These are phyloP conservation scores for Kappamyces sp. DNA, from an alignment of 192 early-diverging fungal species.

Conservation along the genomic window DNA sequence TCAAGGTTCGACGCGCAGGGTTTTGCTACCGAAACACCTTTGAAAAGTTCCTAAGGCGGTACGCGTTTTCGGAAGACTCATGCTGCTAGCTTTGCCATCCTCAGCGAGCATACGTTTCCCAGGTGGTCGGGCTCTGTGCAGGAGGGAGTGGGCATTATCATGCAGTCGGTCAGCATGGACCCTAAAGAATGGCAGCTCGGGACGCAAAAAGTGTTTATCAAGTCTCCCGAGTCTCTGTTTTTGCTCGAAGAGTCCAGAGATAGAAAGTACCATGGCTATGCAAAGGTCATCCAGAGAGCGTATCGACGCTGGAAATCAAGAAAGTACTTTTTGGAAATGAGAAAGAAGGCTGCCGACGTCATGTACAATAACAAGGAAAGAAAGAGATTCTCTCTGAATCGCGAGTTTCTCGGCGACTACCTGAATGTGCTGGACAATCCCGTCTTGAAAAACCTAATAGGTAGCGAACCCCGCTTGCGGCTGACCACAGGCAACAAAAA, in stretches of 20 bases:
- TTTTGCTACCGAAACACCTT: constrained; percentile 95
- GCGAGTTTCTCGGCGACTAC: constrained; percentile 90
- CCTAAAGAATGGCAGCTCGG: constrained; percentile 94
- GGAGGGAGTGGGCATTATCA: constrained; percentile 70
- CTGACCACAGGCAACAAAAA: constrained; percentile 30
- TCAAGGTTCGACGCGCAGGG: constrained; percentile 89
- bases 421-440: constrained; percentile 57
- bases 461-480: constrained; percentile 21
- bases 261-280: constrained; percentile 94
- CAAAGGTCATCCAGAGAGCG: constrained; percentile 83
- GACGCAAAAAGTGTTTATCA: constrained; percentile 90
- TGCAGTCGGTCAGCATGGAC: constrained; percentile 78
- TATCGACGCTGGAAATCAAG: constrained; percentile 85
- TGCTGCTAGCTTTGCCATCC: constrained; percentile 66
- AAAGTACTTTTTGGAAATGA: constrained; percentile 81
- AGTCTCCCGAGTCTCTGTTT: constrained; percentile 89
- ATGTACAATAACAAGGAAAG: constrained; percentile 87
- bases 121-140: constrained; percentile 73
- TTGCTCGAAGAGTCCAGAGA: constrained; percentile 88
- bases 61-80: not conserved
- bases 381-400: constrained; percentile 78
- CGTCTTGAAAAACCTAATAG: constrained; percentile 46
- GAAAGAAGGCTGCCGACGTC: constrained; percentile 89
- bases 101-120: constrained; percentile 66
- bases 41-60: constrained; percentile 74